A percentile compares a stretch with the other conserved stretches of the same genome.
These are phyloP conservation scores for Fusarium siculi DNA, from an alignment of 2,329 filamentous ascomycete genomes.

Conservation along the genomic window DNA sequence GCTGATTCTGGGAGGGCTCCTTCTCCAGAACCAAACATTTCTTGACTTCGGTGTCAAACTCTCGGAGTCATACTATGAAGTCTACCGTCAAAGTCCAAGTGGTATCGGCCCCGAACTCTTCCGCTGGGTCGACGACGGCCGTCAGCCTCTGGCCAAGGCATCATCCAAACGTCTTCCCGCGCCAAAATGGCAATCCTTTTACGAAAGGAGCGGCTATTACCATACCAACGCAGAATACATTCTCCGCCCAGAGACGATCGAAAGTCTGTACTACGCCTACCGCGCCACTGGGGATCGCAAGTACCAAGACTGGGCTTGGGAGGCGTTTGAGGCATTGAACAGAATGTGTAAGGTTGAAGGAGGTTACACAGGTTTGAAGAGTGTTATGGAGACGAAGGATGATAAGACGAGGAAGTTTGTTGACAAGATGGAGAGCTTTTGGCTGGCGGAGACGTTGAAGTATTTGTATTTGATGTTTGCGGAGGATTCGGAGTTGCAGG, in stretches of 20 bases:
- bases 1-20: background rate
- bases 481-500: slow-evolving; percentile 27
- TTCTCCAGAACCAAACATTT: slow-evolving; percentile 1
- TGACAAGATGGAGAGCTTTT: slow-evolving; percentile 40
- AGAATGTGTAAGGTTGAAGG: slow-evolving; percentile 16
- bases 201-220: slow-evolving; percentile 24
- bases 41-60: slow-evolving; percentile 5
- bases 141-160: slow-evolving; percentile 10
- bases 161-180: slow-evolving; percentile 16
- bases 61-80: slow-evolving; percentile 1
- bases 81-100: slow-evolving; percentile 22
- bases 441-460: slow-evolving; percentile 37
- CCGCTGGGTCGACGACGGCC: slow-evolving; percentile 33
- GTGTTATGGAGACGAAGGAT: slow-evolving; percentile 10
- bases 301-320: slow-evolving; percentile 35
- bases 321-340: slow-evolving; percentile 17
- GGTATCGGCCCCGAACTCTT: slow-evolving; percentile 34
- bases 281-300: slow-evolving; percentile 25
- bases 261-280: slow-evolving; percentile 35
- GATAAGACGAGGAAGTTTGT: background rate
- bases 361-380: slow-evolving; percentile 10
- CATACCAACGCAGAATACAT: slow-evolving; percentile 26
- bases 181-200: slow-evolving; percentile 19
- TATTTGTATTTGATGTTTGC: slow-evolving; percentile 37
- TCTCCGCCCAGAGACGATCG: slow-evolving; percentile 29